phyloP scores from a whole-genome alignment of 2,329 filamentous ascomycete species.

The Trichoderma breve region DNA sequence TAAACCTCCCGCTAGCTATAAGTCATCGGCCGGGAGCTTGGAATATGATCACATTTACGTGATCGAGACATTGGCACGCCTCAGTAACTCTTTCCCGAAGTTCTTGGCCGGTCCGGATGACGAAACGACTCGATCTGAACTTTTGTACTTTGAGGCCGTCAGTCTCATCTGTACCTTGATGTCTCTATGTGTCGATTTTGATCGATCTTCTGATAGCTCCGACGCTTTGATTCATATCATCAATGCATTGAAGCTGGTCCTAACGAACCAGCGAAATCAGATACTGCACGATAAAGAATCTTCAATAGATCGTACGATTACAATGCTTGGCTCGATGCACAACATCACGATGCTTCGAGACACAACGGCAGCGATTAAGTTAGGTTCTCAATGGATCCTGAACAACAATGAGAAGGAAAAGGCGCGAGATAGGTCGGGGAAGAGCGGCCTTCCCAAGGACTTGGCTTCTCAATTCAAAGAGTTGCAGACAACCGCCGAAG shows the following conservation, averaged over 20 bases:
- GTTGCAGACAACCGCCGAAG: slow-evolving; percentile 32
- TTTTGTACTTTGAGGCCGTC: slow-evolving; percentile 44
- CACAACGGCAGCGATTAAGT: slow-evolving; percentile 35
- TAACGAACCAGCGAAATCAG: slow-evolving; percentile 29
- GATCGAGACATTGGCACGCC: slow-evolving; percentile 40
- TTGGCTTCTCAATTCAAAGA: slow-evolving; percentile 35
- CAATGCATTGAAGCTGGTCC: slow-evolving; percentile 27
- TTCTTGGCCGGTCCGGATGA: slow-evolving; percentile 35
- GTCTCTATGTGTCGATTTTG: slow-evolving; percentile 29
- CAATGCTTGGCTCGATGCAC: slow-evolving; percentile 37
- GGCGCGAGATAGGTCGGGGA: slow-evolving; percentile 40
- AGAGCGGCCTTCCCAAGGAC: slow-evolving; percentile 40
- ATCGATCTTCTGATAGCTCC: slow-evolving; percentile 26
- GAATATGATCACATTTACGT: slow-evolving; percentile 46
- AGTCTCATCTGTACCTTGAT: slow-evolving; percentile 41
- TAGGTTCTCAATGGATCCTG: slow-evolving; percentile 36
- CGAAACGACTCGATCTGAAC: slow-evolving; percentile 43
- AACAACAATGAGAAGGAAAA: slow-evolving; percentile 40
- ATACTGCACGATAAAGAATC: slow-evolving; percentile 20
- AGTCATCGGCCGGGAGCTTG: slow-evolving; percentile 40
- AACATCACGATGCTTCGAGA: slow-evolving; percentile 39
- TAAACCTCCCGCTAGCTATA: slow-evolving; percentile 51
- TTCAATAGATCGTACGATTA: slow-evolving; percentile 24
- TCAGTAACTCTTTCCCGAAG: slow-evolving; percentile 43
- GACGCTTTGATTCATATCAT: slow-evolving; percentile 30